A percentile compares a stretch with the other conserved stretches of the same genome.
These are phyloP conservation scores for Arthroderma uncinatum DNA, from an alignment of 2,329 filamentous ascomycete genomes.

Conservation along the genomic window DNA sequence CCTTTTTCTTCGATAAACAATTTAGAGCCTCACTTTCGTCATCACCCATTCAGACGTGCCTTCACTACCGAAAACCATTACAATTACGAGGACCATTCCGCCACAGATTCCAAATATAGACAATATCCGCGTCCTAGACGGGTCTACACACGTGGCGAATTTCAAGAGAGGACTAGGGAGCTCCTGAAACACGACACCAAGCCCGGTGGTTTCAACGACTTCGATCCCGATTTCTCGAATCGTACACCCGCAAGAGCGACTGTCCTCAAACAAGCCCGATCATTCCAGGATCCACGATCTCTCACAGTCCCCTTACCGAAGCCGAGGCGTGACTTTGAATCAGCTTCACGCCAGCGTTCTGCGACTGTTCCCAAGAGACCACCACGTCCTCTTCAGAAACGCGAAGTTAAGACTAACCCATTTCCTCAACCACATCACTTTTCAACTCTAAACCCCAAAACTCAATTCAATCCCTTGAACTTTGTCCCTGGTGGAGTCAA, in stretches of 20 bases:
- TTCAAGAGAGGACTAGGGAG: not conserved
- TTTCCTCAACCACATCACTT: slow-evolving; percentile 16
- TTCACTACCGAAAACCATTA: not conserved
- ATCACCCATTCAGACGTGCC: not conserved
- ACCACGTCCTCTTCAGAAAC: not conserved
- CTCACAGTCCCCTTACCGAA: not conserved
- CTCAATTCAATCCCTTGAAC: slow-evolving; percentile 14
- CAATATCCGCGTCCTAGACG: not conserved
- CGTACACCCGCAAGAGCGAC: not conserved
- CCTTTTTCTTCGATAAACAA: not conserved
- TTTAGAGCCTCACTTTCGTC: not conserved
- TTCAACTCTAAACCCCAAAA: slow-evolving; percentile 11
- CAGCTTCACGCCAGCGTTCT: not conserved
- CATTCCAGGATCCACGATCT: not conserved
- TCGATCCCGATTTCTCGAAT: not conserved
- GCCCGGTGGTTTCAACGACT: not conserved
- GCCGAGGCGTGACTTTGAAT: not conserved
- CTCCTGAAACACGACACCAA: not conserved
- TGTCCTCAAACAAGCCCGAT: not conserved
- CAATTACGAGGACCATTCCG: not conserved
- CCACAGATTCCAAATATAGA: not conserved
- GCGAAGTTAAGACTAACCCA: not conserved
- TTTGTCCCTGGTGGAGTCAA: slow-evolving; percentile 13
- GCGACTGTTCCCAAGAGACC: slow-evolving; percentile 4
- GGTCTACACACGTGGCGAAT: not conserved